Evolutionary conservation across 2,329 filamentous ascomycete species (phyloP).

Genomic region (Arthrocladium fulminans): DNA sequence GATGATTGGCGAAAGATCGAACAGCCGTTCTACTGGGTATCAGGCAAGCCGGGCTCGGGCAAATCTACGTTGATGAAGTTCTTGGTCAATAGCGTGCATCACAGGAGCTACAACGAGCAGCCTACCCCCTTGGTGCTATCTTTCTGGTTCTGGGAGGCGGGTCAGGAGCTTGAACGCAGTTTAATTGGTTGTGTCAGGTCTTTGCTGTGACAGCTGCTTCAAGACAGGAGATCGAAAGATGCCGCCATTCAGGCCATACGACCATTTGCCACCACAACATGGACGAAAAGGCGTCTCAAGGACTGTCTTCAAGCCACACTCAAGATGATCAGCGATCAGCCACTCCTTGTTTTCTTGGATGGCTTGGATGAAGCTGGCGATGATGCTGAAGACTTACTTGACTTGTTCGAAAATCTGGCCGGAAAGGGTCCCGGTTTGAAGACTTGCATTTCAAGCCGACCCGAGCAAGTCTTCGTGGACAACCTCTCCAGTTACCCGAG

Average conservation of each 20-base stretch:
- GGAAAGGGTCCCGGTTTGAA: background rate
- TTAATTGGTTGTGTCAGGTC: background rate
- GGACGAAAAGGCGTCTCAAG: background rate
- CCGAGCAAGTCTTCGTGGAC: conserved; percentile 11
- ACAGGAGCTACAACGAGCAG: background rate
- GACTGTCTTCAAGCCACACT: background rate
- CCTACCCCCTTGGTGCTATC: background rate
- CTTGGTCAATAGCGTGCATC: background rate
- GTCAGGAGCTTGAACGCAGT: background rate
- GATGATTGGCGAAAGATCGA: background rate
- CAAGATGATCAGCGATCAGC: background rate
- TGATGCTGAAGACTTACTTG: conserved; percentile 2
- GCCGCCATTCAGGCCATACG: background rate
- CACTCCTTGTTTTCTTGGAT: conserved; percentile 10
- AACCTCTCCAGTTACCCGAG: conserved; percentile 8
- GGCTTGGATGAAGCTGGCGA: conserved; percentile 11
- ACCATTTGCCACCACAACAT: background rate
- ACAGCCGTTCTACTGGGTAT: conserved; percentile 1
- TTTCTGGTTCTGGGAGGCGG: background rate
- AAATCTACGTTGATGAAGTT: conserved; percentile 36
- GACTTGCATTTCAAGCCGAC: conserved; percentile 12
- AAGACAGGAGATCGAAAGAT: background rate
- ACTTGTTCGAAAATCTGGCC: conserved; percentile 2
- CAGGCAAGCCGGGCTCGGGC: conserved; percentile 34
- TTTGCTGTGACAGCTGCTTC: background rate